Evolutionary conservation across 257 asterid genomes (phyloP).

Genomic region (Fraxinus excelsior): DNA sequence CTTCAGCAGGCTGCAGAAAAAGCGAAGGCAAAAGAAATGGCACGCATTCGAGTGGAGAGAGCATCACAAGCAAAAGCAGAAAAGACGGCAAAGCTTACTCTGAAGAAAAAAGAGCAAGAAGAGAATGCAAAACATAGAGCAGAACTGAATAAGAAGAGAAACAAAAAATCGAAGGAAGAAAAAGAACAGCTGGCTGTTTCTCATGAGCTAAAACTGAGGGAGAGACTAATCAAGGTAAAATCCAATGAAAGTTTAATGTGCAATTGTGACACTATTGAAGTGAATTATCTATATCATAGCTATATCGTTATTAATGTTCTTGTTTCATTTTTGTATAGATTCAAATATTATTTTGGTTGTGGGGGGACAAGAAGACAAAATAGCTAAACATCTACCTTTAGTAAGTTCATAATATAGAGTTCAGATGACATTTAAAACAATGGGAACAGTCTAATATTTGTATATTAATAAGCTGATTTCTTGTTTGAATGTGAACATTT

Average conservation of each 20-base stretch:
- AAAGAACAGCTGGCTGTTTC: conserved; percentile 55
- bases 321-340: not conserved
- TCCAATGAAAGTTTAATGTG: not conserved
- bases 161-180: conserved; percentile 63
- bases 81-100: conserved; percentile 48
- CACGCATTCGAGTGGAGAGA: conserved; percentile 48
- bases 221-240: conserved; percentile 71
- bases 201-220: conserved; percentile 72
- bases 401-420: not conserved
- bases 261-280: not conserved
- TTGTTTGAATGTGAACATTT: not conserved
- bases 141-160: conserved; percentile 39
- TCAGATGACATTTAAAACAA: not conserved
- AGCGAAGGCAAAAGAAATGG: conserved; percentile 53
- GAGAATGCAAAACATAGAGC: conserved; percentile 44
- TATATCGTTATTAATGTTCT: not conserved
- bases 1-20: conserved; percentile 47
- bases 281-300: not conserved
- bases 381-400: not conserved
- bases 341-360: not conserved
- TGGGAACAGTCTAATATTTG: not conserved
- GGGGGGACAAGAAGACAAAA: not conserved
- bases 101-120: conserved; percentile 57
- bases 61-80: conserved; percentile 55
- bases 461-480: not conserved